A percentile compares a stretch with the other conserved stretches of the same genome.
phyloP scores from a whole-genome alignment of 108 stramenopile genomes.

The Skeletonema marinoi region DNA sequence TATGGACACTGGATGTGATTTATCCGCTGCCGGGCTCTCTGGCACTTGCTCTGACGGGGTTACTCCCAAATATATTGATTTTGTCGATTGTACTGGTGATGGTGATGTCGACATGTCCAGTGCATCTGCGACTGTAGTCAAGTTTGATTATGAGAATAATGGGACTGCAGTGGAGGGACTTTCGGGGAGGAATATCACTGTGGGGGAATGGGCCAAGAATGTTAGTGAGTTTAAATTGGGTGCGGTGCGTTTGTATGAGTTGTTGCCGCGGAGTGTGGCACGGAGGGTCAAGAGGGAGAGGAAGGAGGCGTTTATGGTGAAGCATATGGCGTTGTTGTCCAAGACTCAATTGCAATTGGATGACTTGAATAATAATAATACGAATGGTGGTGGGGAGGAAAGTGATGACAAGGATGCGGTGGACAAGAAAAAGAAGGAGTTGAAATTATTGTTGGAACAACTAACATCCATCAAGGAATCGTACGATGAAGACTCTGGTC shows the following conservation, averaged over 20 bases:
- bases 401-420: not conserved
- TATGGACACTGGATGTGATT: conserved; percentile 93
- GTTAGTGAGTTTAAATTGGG: conserved; percentile 33
- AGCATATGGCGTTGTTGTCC: conserved; percentile 17
- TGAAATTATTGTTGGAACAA: conserved; percentile 19
- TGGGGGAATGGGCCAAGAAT: conserved; percentile 31
- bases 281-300: conserved; percentile 10
- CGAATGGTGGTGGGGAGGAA: not conserved
- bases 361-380: conserved; percentile 18
- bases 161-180: conserved; percentile 42
- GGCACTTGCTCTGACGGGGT: conserved; percentile 56
- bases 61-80: conserved; percentile 75
- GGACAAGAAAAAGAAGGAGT: conserved; percentile 12
- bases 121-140: conserved; percentile 3
- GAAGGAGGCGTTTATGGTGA: conserved; percentile 19
- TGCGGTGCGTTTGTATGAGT: conserved; percentile 18
- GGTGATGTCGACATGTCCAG: conserved; percentile 81
- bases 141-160: conserved; percentile 12
- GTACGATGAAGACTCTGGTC: conserved; percentile 70
- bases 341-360: conserved; percentile 43
- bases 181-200: conserved; percentile 47
- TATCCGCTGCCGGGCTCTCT: conserved; percentile 64
- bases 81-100: conserved; percentile 90
- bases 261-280: conserved; percentile 4
- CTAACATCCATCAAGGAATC: conserved; percentile 16